Base-by-base conservation (phyloP, 352 stramenopile genomes). In the Globisporangium paroecandrum region DNA sequence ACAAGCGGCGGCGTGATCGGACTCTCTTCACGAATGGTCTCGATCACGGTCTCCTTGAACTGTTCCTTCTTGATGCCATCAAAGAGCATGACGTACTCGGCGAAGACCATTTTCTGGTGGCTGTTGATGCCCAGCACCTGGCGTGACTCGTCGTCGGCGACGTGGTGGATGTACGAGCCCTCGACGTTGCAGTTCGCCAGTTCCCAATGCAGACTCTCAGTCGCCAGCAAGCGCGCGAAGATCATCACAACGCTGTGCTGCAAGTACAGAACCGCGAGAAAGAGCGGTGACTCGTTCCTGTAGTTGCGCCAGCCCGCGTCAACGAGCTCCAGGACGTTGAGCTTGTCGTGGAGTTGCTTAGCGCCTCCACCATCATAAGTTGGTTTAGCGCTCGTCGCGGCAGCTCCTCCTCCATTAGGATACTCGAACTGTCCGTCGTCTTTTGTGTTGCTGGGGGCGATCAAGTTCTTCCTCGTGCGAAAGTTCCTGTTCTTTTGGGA, bases 31-130 rank as follows among this genome's bases (percentile, higher is more conserved):
- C 82, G 79, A 43, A 94, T 70, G 8, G 85, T 84, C 59, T 94
- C 86, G 43, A 90, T 77, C 1, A 94, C 32, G 3, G 81, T 87
- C 71, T 91, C 84, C 57, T 91, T 91, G 69, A 94, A 94, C 20
- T 81, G 66, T 22, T 75, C 79, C 53, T 81, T 83, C n/a, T 58
- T 68, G 36, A 80, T 47, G 9, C 82, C 77, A 43, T 89, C 77
- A 58, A 94, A 92, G n/a, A 94, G 74, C 65, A 94, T 58, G 4
- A 90, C 79, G 38, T 91, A 92, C 70, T 94, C 85, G 63, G 77
- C 77, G 27, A 63, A 64, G 1, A 75, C 65, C 41, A 88, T 69
- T 20, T 73, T 66, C 5, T 59, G 43, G 5, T 69, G 61, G 36
- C 32, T 62, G 13, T 71, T 64, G 34, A 71, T 58, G 8, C 66